These are phyloP conservation scores for Lasiodiplodia hormozganensis DNA, from an alignment of 2,329 filamentous ascomycete species.

Conservation along the genomic window DNA sequence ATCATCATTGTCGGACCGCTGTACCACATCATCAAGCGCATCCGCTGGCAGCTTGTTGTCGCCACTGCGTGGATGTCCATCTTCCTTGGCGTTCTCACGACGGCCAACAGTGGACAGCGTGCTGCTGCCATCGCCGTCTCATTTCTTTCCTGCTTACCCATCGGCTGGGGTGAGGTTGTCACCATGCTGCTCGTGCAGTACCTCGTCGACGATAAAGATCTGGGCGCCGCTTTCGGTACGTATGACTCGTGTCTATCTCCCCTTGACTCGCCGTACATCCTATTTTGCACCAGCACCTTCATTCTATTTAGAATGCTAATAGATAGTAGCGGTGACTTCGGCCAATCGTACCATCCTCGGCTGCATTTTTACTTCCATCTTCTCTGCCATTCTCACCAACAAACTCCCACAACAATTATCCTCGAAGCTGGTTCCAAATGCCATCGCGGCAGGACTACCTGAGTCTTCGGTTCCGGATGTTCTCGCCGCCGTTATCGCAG, in stretches of 20 bases:
- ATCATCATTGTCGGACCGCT: conserved; percentile 38
- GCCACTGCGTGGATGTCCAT: conserved; percentile 34
- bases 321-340: conserved; percentile 32
- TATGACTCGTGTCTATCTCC: no score
- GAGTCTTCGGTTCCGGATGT: conserved; percentile 32
- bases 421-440: conserved; percentile 21
- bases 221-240: conserved; percentile 34
- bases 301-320: not conserved
- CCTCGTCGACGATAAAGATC: conserved; percentile 32
- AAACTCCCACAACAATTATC: conserved; percentile 35
- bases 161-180: conserved; percentile 34
- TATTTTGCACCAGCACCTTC: no score
- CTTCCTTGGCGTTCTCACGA: conserved; percentile 34
- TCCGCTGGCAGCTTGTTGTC: conserved; percentile 33
- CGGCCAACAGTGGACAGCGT: conserved; percentile 30
- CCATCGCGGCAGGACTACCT: conserved; percentile 33
- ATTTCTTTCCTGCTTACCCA: conserved; percentile 32
- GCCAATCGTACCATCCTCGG: conserved; percentile 34
- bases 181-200: conserved; percentile 33
- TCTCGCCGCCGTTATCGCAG: conserved; percentile 32
- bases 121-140: conserved; percentile 30
- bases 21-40: conserved; percentile 37
- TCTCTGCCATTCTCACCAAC: conserved; percentile 37
- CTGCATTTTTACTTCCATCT: conserved; percentile 34
- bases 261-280: not conserved